Percentiles rank a stretch among this genome's conserved stretches.
Evolutionary conservation across 768 basidiomycete species (phyloP).

Genomic region (Psilocybe tampanensis): DNA sequence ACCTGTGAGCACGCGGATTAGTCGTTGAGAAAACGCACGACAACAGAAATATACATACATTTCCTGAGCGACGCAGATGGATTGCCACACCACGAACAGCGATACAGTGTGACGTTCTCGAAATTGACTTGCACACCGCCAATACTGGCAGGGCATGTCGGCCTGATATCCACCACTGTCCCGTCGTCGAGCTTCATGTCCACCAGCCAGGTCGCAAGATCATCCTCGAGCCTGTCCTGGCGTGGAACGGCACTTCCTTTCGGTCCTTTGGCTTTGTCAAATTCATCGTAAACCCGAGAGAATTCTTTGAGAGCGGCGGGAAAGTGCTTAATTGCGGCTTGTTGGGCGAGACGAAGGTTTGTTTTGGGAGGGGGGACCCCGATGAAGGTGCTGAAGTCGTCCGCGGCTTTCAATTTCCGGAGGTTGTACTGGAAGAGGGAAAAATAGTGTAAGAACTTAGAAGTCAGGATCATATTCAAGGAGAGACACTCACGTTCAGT

Average conservation of each 20-base stretch:
- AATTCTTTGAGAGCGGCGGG: conserved; percentile 47
- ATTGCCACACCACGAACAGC: conserved; percentile 67
- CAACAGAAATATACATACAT: conserved; percentile 15
- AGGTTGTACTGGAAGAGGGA: conserved; percentile 30
- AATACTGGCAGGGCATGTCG: conserved; percentile 24
- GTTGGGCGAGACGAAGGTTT: conserved; percentile 51
- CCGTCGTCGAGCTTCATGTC: conserved; percentile 44
- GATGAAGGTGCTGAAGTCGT: conserved; percentile 52
- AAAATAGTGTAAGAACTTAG: too few species aligned
- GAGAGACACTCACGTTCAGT: conserved; percentile 42
- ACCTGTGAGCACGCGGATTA: conserved; percentile 13
- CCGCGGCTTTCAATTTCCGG: conserved; percentile 49
- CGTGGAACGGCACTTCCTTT: conserved; percentile 23
- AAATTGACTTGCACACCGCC: conserved; percentile 47
- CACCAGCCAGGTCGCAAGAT: conserved; percentile 61
- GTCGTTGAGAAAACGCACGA: background rate
- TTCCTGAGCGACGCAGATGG: conserved; percentile 40
- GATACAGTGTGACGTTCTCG: conserved; percentile 54
- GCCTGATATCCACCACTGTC: conserved; percentile 22
- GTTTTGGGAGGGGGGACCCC: conserved; percentile 51
- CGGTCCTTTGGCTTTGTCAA: conserved; percentile 27
- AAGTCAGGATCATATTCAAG: too few species aligned
- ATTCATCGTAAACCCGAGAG: conserved; percentile 41
- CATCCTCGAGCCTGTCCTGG: conserved; percentile 50
- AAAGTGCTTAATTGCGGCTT: conserved; percentile 52